A percentile compares a stretch with the other conserved stretches of the same genome.
Evolutionary conservation across 768 basidiomycete species (phyloP).

Genomic region (Galerina sulciceps): DNA sequence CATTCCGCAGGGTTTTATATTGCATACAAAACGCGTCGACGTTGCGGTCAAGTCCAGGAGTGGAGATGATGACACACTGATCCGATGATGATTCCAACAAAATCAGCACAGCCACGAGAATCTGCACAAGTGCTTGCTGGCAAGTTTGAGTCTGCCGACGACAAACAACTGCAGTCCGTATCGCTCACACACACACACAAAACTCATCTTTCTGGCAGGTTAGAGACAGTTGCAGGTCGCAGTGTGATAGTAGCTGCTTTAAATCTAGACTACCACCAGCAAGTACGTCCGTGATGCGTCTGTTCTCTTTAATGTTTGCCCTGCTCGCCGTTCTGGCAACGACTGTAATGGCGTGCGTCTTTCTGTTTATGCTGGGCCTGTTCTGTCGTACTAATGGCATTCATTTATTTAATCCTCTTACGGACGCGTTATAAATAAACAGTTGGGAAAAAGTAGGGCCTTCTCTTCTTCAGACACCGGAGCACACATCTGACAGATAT

Average conservation of each 20-base stretch:
- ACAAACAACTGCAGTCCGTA: no score
- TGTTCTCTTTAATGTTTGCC: conserved; percentile 45
- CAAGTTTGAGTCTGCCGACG: no score
- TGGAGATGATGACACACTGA: background rate
- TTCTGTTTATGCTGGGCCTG: background rate
- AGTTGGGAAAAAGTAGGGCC: conserved; percentile 74
- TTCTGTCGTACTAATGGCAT: background rate
- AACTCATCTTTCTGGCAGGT: background rate
- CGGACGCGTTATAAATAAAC: conserved; percentile 7
- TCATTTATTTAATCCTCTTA: no score
- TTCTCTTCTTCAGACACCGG: background rate
- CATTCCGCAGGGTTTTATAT: conserved; percentile 40
- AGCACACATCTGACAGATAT: background rate
- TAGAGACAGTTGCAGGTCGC: background rate
- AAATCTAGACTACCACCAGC: no score
- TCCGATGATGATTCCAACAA: background rate
- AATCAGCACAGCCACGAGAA: conserved; percentile 24
- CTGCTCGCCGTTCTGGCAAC: conserved; percentile 58
- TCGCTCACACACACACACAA: background rate
- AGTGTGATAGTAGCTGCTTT: background rate
- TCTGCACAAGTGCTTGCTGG: background rate
- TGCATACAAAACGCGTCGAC: background rate
- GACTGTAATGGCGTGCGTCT: conserved; percentile 62
- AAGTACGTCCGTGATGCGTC: conserved; percentile 63
- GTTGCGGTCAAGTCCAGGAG: background rate